Evolutionary conservation across 164 flowering plant genomes (phyloP).

Genomic region (Chimonanthus salicifolius): DNA sequence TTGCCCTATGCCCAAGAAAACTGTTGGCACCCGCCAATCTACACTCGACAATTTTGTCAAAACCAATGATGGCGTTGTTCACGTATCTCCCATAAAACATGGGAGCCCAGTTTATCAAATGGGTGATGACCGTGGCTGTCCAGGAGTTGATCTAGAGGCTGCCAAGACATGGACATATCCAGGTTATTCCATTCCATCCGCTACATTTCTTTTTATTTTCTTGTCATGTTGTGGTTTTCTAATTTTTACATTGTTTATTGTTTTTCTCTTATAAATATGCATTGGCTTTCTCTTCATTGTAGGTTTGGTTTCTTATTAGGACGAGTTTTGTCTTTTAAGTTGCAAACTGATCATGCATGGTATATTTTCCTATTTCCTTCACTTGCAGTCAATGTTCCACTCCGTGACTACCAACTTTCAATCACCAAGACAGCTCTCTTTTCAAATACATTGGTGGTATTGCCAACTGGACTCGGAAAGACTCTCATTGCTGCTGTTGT

Average conservation of each 20-base stretch:
- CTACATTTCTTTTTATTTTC: no score
- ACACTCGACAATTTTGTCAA: constrained; percentile 59
- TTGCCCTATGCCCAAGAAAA: constrained; percentile 9
- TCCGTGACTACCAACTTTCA: constrained; percentile 79
- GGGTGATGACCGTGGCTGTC: constrained; percentile 14
- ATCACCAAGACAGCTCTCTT: constrained; percentile 76
- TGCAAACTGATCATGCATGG: neutral
- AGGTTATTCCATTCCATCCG: constrained; percentile 30
- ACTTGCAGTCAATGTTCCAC: constrained; percentile 70
- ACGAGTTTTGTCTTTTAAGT: neutral
- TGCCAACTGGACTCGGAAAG: constrained; percentile 98
- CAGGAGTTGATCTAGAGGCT: constrained; percentile 62
- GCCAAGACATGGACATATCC: constrained; percentile 96
- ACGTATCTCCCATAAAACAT: neutral
- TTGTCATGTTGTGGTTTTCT: neutral
- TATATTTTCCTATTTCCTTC: neutral
- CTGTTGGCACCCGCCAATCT: constrained; percentile 35
- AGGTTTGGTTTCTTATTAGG: neutral
- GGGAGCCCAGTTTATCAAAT: neutral
- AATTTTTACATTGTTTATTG: neutral
- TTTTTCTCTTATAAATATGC: no score
- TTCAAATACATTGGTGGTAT: constrained; percentile 78
- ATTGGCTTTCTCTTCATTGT: neutral
- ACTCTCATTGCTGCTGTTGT: constrained; percentile 98
- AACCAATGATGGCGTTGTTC: neutral